Base-by-base conservation (phyloP, 495 filamentous ascomycete genomes). In the Collariella sp. region DNA sequence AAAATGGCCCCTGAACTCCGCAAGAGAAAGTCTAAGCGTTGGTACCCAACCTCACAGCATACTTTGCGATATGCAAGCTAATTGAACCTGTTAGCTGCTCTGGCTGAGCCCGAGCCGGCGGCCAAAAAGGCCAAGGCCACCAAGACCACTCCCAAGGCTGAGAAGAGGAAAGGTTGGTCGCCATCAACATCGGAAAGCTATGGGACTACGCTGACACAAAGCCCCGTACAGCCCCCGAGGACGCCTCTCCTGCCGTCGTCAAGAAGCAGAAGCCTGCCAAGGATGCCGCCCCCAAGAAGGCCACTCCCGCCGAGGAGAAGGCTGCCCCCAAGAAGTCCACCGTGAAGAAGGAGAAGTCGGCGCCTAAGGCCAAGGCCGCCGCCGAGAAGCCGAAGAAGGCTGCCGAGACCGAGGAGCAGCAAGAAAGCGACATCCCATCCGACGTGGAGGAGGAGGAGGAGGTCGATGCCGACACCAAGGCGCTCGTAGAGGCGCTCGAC, bases 401-500 rank as follows among this genome's bases (percentile, higher is more conserved):
- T 41, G 46, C 53, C 19, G 50, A 47, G 7, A 43, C 42, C 4
- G 61, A 31, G 36, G 57, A 59, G 35, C 49, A 60, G 23, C 59
- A 56, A n/a, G 66, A 69, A 18, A 55, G 61, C 7, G 64, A 71
- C 15, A 55, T 55, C 24, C 49, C 39, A 1, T 61, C 56, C 38
- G 67, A 71, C 15, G 69, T 59, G 11, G 70, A 73, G 13, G 49
- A 68, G 4, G 73, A 70, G 26, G 73, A 70, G 16, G 75, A 78
- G 40, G 57, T 65, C 18, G 68, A 75, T 29, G 67, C 58, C 7
- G 57, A 75, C 23, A 69, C 70, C 79, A 57, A 80, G 73, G 60
- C 88, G 76, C 46, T 81, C 82, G 55, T 83, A 83, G 62, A 84
- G 76, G 60, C 86, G 18, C 89, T 96, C 63, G 89, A 95, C 67